Evolutionary conservation across 495 filamentous ascomycete genomes (phyloP).

Genomic region (Daldinia vernicosa): DNA sequence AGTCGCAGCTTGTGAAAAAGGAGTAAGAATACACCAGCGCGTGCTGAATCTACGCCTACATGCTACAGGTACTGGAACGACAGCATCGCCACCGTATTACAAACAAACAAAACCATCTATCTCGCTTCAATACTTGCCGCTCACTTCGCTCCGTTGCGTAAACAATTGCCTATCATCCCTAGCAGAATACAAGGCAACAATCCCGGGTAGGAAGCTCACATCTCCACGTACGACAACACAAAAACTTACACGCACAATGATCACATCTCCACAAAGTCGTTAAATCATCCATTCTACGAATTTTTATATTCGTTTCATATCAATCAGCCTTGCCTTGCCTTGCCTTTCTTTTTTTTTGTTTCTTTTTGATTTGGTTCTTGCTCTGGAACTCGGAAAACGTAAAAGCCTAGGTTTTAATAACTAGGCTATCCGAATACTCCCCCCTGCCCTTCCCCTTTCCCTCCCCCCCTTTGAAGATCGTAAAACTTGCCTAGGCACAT

Average conservation of each 20-base stretch:
- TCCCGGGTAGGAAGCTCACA: too few relatives aligned
- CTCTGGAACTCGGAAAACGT: neutral
- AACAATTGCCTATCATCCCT: too few relatives aligned
- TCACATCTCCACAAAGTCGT: slow-evolving; percentile 1
- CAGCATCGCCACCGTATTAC: too few relatives aligned
- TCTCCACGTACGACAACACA: neutral
- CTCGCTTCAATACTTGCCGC: too few relatives aligned
- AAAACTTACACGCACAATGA: neutral
- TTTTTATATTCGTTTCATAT: slow-evolving; percentile 4
- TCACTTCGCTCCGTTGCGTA: too few relatives aligned
- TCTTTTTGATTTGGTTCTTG: neutral
- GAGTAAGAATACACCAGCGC: too few relatives aligned
- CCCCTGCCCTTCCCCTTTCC: neutral
- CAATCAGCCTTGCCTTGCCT: too few relatives aligned
- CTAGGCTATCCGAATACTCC: neutral
- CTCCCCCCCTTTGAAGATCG: neutral
- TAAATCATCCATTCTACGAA: slow-evolving; percentile 11
- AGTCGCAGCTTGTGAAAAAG: too few relatives aligned
- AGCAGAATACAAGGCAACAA: too few relatives aligned
- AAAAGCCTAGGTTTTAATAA: neutral
- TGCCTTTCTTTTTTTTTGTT: neutral
- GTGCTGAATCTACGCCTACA: too few relatives aligned
- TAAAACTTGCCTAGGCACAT: neutral
- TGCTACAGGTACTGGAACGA: too few relatives aligned
- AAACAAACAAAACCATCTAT: too few relatives aligned